Evolutionary conservation across 306 rosid genomes (phyloP).

Genomic region (Potentilla sterilis): DNA sequence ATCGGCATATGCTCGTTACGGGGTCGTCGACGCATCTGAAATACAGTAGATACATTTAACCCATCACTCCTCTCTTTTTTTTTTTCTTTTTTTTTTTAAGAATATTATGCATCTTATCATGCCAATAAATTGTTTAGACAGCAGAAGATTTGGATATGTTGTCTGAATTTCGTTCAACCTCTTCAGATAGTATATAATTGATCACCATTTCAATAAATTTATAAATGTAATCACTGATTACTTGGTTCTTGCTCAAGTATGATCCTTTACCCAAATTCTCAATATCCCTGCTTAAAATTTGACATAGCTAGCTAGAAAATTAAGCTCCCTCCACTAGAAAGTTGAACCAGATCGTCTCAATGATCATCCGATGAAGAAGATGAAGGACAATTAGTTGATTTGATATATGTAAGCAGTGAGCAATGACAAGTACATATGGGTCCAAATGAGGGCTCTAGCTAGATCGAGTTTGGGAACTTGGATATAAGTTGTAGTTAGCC

Average conservation of each 20-base stretch:
- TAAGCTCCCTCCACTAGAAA: background rate
- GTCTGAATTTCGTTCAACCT: too few relatives aligned
- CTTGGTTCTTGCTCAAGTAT: background rate
- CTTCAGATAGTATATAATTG: too few relatives aligned
- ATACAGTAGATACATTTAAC: background rate
- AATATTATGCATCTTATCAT: too few relatives aligned
- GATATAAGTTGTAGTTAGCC: constrained; percentile 6
- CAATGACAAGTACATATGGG: constrained; percentile 22
- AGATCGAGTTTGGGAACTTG: background rate
- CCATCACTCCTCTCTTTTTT: too few relatives aligned
- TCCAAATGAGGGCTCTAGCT: constrained; percentile 13
- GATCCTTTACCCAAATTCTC: too few relatives aligned
- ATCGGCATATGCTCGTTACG: background rate
- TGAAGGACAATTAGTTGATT: constrained; percentile 16
- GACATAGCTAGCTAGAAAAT: background rate
- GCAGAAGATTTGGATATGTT: too few relatives aligned
- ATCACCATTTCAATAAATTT: too few relatives aligned
- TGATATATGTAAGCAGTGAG: background rate
- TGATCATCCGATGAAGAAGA: background rate
- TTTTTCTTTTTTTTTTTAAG: too few relatives aligned
- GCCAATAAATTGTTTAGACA: too few relatives aligned
- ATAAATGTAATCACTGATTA: background rate
- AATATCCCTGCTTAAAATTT: too few relatives aligned
- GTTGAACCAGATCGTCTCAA: background rate
- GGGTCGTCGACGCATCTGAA: background rate